Conservation (phyloP, 2,329 filamentous ascomycete species). For the Cladosporium velox region DNA sequence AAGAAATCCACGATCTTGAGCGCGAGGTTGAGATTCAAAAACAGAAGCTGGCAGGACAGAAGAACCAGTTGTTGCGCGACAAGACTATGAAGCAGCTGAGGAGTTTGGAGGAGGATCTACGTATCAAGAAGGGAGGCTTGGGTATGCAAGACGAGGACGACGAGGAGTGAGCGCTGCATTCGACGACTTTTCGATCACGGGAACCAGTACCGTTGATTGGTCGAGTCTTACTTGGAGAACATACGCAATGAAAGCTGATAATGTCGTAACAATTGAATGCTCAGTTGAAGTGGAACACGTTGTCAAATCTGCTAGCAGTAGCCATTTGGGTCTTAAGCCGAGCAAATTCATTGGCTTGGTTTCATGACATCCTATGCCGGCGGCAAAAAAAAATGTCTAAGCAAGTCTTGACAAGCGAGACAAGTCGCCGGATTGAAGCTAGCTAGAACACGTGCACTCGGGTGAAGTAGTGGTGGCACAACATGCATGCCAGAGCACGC, state of each 20-base stretch:
- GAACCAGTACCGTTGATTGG: constrained; percentile 2
- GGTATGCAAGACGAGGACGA: constrained; percentile 36
- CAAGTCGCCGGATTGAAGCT: not conserved
- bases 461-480: constrained; percentile 1
- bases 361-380: not conserved
- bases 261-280: not conserved
- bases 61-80: constrained; percentile 52
- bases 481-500: constrained; percentile 15
- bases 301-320: not conserved
- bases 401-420: not conserved
- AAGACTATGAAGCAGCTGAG: constrained; percentile 53
- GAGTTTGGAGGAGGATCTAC: constrained; percentile 55
- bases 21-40: constrained; percentile 48
- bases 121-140: constrained; percentile 53
- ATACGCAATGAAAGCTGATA: not conserved
- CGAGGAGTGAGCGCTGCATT: constrained; percentile 20
- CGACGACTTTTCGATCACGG: not conserved
- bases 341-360: not conserved
- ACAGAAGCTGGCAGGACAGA: constrained; percentile 42
- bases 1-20: constrained; percentile 59
- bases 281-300: not conserved
- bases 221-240: not conserved
- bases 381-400: not conserved
- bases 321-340: not conserved
- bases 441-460: not conserved